Evolutionary conservation across 164 flowering plant genomes (phyloP), one percentile per base, ranked within the genome.

Genomic region (Vitis rupestris): DNA sequence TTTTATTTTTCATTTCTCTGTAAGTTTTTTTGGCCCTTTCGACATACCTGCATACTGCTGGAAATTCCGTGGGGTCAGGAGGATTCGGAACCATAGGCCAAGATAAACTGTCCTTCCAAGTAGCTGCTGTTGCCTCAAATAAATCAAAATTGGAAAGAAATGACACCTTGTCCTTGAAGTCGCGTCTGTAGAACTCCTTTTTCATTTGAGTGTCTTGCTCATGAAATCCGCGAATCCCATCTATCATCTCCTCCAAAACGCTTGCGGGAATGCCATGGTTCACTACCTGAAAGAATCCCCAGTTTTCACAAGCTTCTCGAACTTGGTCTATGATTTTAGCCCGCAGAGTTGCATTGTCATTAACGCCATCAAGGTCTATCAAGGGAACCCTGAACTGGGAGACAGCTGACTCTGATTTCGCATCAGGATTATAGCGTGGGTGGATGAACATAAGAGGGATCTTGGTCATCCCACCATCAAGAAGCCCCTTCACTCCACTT

Each of bases 241-340:
- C 69, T 1, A 72, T 3, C 82, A 80, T 80, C 17, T 68, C 79
- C 6, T 79, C 82, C 78, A 82, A 4, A 2, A 79, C 70, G 1
- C 27, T 49, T 2, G 3, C 3, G 0, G 78, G 79, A 37, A 85
- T 70, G 1, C 84, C 84, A 71, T 84, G 90, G 59, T 81, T 79
- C 44, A 81, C 59, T 59, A 81, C 80, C 68, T 80, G 81, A 19
- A 85, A 83, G 66, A 85, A 83, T 7, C 87, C 87, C 81, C 83
- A 81, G 0, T 23, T 66, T 59, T 80, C 78, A 0, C 71, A 29
- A 14, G 86, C 90, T 3, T 10, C 19, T 19, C 68, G 50, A 13
- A 86, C 68, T 62, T 76, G 10, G 2, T 74, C 75, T 0, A 81
- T 67, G 3, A 79, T 69, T 60, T 73, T 66, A 2, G 19, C 10